Evolutionary conservation across 1,284 basidiomycete genomes (phyloP), one percentile per base, ranked within the genome.

Genomic region (Leccinum glutinopallens): DNA sequence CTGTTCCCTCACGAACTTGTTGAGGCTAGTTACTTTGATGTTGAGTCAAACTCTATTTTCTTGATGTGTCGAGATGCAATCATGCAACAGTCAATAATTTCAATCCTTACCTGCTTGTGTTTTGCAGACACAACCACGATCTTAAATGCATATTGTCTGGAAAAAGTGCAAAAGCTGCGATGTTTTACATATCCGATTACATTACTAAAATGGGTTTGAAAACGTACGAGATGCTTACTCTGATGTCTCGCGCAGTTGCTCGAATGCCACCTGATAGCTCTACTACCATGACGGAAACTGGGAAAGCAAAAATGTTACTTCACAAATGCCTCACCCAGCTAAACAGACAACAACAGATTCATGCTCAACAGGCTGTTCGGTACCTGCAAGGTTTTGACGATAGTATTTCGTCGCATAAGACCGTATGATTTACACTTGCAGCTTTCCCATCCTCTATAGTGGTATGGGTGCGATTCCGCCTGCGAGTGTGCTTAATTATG

Each of bases 101-200:
- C 5, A 69, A 67, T 8, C 66, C 32, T 0, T 65, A 69, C 2
- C 62, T 69, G 6, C 64, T 69, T 2, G 66, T 69, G 0, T 69
- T 68, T 25, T 70, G 68, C 25, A 29, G 25, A 29, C 25, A 29
- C 25, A 29, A 29, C 25, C 25, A 29, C 25, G 25, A 29, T 29
- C 25, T 69, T 0, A 69, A 69, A 19, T 69, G 68, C 6, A 69
- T 69, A 0, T 32, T 69, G 0, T 69, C 63, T 0, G 65, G 68
- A 0, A 67, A 67, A 7, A 57, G 59, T 32, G 63, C 62, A 1
- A 69, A 69, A 3, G 68, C 65, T 2, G 68, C 68, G 0, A 69
- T 69, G 68, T 69, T 69, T 13, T 69, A 69, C 2, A 69, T 69
- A 1, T 65, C 60, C 0, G 63, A 69, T 5, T 69, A 69, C 6